These are phyloP conservation scores for Jatropha podagrica DNA, from an alignment of 441 rosid species.

Conservation along the genomic window DNA sequence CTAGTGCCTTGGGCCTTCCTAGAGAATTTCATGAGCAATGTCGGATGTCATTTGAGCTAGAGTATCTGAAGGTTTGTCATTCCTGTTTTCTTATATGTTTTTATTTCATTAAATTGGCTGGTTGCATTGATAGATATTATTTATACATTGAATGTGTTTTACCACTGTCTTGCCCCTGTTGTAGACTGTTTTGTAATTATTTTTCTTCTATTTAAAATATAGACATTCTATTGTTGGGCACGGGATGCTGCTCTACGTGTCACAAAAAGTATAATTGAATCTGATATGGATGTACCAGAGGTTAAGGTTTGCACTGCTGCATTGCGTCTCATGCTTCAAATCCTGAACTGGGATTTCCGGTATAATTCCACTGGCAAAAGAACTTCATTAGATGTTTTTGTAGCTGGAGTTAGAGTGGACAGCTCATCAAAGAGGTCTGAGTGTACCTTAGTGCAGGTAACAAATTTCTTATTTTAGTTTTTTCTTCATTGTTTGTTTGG, in stretches of 20 bases:
- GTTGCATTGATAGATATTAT: not conserved
- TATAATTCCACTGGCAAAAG: conserved; percentile 43
- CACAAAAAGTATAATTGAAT: conserved; percentile 68
- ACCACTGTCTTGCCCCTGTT: conserved; percentile 14
- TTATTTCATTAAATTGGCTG: not conserved
- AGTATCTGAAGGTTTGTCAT: conserved; percentile 69
- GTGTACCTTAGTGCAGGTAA: conserved; percentile 86
- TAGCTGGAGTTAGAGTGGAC: conserved; percentile 58
- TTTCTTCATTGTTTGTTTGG: conserved; percentile 9
- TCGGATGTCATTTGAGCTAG: conserved; percentile 74
- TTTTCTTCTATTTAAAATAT: conserved; percentile 29
- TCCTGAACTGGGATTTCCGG: conserved; percentile 92
- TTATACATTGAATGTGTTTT: conserved; percentile 23
- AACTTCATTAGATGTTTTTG: conserved; percentile 50
- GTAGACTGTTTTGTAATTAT: conserved; percentile 15
- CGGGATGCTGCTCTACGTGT: conserved; percentile 78
- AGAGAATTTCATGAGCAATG: conserved; percentile 96
- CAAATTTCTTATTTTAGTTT: not conserved
- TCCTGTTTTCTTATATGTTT: conserved; percentile 15
- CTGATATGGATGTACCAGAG: conserved; percentile 65
- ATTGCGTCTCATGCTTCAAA: conserved; percentile 85
- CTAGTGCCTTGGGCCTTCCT: conserved; percentile 96
- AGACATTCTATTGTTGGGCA: conserved; percentile 93
- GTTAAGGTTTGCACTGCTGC: conserved; percentile 88
- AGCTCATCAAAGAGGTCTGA: conserved; percentile 60